Conservation (phyloP, 148 eudicot genomes). For the Agrostemma githago region DNA sequence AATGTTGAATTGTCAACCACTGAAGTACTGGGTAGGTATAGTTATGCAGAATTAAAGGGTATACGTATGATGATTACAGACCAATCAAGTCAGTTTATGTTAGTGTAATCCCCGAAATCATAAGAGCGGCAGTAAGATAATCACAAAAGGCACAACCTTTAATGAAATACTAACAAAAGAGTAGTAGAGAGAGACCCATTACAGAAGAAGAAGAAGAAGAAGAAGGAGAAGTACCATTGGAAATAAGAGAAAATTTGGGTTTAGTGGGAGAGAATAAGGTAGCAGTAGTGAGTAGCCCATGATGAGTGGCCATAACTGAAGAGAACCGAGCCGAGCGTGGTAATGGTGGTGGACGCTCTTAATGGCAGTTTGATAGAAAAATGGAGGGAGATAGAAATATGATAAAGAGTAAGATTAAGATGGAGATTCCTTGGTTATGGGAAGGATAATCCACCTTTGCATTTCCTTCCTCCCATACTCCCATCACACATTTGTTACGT, state of each 20-base stretch:
- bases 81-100: background rate
- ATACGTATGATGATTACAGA: background rate
- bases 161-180: background rate
- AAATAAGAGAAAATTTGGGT: constrained; percentile 9
- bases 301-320: constrained; percentile 20
- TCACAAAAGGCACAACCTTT: background rate
- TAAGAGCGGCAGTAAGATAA: background rate
- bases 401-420: background rate
- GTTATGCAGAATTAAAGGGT: background rate
- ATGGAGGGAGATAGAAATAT: background rate
- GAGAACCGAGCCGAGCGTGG: too few species aligned
- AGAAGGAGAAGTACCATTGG: constrained; percentile 7
- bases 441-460: background rate
- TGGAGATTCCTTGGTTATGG: background rate
- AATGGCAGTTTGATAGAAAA: background rate
- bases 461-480: too few species aligned
- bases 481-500: too few species aligned
- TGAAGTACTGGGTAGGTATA: background rate
- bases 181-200: too few species aligned
- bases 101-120: background rate
- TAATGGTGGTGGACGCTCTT: background rate
- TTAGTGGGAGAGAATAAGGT: constrained; percentile 5
- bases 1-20: background rate
- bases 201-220: background rate
- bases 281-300: constrained; percentile 23